Base-by-base conservation (phyloP, 495 filamentous ascomycete genomes). In the Alectoria sarmentosa region DNA sequence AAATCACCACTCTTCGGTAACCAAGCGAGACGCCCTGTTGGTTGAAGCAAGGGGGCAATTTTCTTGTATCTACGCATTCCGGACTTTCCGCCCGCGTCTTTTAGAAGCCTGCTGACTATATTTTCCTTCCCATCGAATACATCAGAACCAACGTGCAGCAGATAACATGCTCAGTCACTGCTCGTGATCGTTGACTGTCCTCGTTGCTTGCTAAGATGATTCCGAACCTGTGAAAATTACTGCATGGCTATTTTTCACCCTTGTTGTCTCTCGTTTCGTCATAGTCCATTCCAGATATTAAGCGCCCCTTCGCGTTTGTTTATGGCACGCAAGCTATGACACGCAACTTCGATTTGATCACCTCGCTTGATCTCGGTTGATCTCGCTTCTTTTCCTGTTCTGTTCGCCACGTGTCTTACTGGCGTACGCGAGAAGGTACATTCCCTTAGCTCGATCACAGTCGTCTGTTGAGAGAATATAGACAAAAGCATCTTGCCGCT, bases 301-400 rank as follows among this genome's bases (percentile, higher is more conserved):
- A 30, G 11, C 49, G 13, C 9, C 3, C 9, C 23, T 4, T 28
- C 49, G 7, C 49, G 49, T 21, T 34, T 34, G 34, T 8, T 15
- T 7, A 10, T 36, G 52, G 49, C 49, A 52, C 48, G 48, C 23
- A 30, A 28, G n/a, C n/a, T n/a, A 41, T 14, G 2, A 21, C 15
- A 17, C 41, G 19, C 41, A 3, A 46, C 21, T n/a, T 46, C 42
- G 9, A 48, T 26, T 54, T 14, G 7, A 55, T 34, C 30, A 55
- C 52, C 49, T 54, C 49, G 49, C 49, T 54, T 55, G 52, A 34
- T 14, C 30, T 55, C 52, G 52, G 30, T 34, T 55, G 30, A 30
- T 54, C 49, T 54, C 49, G 48, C 13, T 32, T 54, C 13, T 1
- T 32, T 23, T 54, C 30, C 48, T 52, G 14, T 52, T 52, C 14